Percentiles rank a stretch among this genome's conserved stretches.
Evolutionary conservation across 2,329 filamentous ascomycete genomes (phyloP).

Genomic region (Colletotrichum shisoi): DNA sequence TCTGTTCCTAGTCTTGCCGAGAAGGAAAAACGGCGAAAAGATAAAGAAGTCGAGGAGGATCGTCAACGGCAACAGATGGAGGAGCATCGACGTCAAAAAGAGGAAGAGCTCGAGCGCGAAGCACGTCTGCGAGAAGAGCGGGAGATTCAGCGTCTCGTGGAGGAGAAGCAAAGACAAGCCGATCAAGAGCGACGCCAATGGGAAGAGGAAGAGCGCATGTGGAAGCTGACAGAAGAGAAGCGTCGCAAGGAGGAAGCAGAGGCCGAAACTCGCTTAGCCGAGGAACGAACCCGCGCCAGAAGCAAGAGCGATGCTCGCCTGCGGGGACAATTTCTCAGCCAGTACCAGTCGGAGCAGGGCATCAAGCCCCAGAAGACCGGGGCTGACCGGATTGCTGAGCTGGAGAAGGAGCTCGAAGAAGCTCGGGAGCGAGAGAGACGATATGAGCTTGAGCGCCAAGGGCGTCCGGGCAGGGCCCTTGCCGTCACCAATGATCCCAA

Average conservation of each 20-base stretch:
- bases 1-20: conserved; percentile 81
- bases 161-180: conserved; percentile 66
- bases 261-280: conserved; percentile 70
- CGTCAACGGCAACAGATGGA: conserved; percentile 63
- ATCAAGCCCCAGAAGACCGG: conserved; percentile 42
- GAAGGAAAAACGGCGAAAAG: conserved; percentile 74
- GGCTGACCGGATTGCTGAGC: conserved; percentile 56
- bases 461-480: conserved; percentile 50
- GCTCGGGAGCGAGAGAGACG: conserved; percentile 69
- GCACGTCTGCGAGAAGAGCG: conserved; percentile 71
- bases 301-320: conserved; percentile 70
- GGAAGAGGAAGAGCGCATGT: conserved; percentile 79
- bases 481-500: conserved; percentile 44
- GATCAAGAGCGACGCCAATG: conserved; percentile 76
- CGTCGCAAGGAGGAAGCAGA: conserved; percentile 76
- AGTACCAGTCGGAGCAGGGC: conserved; percentile 79
- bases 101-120: conserved; percentile 64
- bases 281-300: conserved; percentile 70
- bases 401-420: conserved; percentile 75
- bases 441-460: conserved; percentile 66
- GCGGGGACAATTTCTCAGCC: conserved; percentile 83
- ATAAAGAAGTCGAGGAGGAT: conserved; percentile 67
- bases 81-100: conserved; percentile 59
- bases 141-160: conserved; percentile 66
- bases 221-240: conserved; percentile 78